Base-by-base conservation (phyloP, 2,329 filamentous ascomycete genomes). In the Niveomyces coronatus region DNA sequence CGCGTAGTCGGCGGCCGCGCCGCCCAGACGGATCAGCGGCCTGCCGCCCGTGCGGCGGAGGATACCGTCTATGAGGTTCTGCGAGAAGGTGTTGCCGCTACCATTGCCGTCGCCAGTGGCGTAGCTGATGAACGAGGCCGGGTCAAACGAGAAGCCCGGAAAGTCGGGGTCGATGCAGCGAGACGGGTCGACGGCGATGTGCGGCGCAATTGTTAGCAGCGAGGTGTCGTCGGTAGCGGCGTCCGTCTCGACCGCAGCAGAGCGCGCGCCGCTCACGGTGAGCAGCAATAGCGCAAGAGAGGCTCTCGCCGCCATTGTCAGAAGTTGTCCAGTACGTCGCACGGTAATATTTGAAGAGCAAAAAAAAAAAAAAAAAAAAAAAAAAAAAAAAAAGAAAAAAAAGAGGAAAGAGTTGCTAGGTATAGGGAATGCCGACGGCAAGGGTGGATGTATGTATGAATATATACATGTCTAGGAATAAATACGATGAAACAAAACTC, bases 1-100 rank as follows among this genome's bases (percentile, higher is more conserved):
- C 3, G 52, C 58, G 36, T 61, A 61, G 42, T 61, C 57, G 8
- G 56, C 46, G 30, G 54, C 58, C 2, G 57, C 58, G 8, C 58
- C 57, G 10, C 57, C 57, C 3, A 61, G 44, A 10, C 57, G 48
- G 26, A 61, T 61, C 31, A 56, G 52, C 4, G 57, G 53, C 22
- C 47, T 49, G 1, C 57, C 57, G 3, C 54, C 54, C 0, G 56
- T 61, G 18, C 58, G 52, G 6, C 50, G 51, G 31, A 54, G 57
- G 33, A 61, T 49, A 14, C 45, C 47, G 13, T 54, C 40, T 29
- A 61, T 55, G 20, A 61, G 49, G 35, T 61, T 61, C 11, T 44
- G 33, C 1, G 55, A 58, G 44, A 61, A 61, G 9, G 36, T 35
- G 22, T 61, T 61, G 13, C 45, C 20, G n/a, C 50, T 51, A 20